Evolutionary conservation across 768 basidiomycete genomes (phyloP).

Genomic region (Rhizopogon rudus): DNA sequence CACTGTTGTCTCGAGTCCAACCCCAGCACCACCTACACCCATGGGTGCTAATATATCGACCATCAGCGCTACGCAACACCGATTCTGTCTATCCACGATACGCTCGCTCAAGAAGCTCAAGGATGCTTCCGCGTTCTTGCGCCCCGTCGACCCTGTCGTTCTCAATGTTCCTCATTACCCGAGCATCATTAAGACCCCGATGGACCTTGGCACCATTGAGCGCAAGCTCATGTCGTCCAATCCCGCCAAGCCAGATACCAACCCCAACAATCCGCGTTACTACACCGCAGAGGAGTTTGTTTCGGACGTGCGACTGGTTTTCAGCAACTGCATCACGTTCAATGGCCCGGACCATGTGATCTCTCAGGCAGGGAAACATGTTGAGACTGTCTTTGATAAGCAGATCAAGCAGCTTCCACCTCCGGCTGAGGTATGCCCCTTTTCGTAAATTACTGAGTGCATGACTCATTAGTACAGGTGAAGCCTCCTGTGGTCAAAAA

Average conservation of each 20-base stretch:
- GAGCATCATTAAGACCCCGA: conserved; percentile 81
- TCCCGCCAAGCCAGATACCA: conserved; percentile 68
- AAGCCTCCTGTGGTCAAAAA: conserved; percentile 45
- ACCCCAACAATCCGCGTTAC: conserved; percentile 73
- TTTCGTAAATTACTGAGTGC: conserved; percentile 10
- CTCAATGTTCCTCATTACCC: conserved; percentile 86
- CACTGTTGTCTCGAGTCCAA: conserved; percentile 10
- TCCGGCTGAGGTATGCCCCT: conserved; percentile 61
- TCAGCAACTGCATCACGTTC: conserved; percentile 85
- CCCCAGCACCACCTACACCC: conserved; percentile 3
- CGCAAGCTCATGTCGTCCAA: conserved; percentile 80
- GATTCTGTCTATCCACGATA: conserved; percentile 73
- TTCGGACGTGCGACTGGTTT: conserved; percentile 81
- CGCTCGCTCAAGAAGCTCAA: conserved; percentile 83
- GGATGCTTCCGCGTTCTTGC: conserved; percentile 75
- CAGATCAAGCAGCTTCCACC: conserved; percentile 80
- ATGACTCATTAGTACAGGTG: conserved; percentile 22
- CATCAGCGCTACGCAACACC: conserved; percentile 66
- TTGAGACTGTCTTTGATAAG: conserved; percentile 87
- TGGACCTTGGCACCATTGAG: conserved; percentile 94
- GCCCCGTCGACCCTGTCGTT: conserved; percentile 84
- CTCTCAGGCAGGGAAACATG: conserved; percentile 69
- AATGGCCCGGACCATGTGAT: conserved; percentile 90
- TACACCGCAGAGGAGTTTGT: conserved; percentile 73
- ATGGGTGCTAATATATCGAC: conserved; percentile 25